Base-by-base conservation (phyloP, 768 basidiomycete species). In the Collybia nuda region DNA sequence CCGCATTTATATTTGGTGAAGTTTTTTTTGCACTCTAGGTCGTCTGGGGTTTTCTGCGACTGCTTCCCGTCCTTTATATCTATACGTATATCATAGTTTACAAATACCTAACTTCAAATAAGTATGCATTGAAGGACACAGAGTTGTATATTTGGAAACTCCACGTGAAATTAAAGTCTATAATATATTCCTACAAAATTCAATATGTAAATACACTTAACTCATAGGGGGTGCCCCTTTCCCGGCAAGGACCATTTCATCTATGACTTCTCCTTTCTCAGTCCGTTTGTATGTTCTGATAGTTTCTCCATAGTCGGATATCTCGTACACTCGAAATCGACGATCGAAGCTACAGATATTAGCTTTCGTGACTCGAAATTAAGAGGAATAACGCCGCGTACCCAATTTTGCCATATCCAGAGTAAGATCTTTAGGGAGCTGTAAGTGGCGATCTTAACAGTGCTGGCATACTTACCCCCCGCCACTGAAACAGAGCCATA, bases 401-500 rank as follows among this genome's bases (percentile, higher is more conserved):
- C 85, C 90, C 92, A 47, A 88, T 61, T 64, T 80, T 86, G 15
- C 90, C 80, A 56, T 93, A 94, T 29, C 85, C 91, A 28, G 88
- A 86, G 63, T 90, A 93, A 5, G 90, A 91, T 5, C 86, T 88
- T 51, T 7, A 48, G 26, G 40, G 3, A n/a, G 3, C 15, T 22
- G 22, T 18, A 40, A 24, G 21, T 6, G 37, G 44, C 21, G 47
- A 36, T 12, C 42, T 32, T 32, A 46, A 24, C 21, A 7, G 48
- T 17, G 29, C 18, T 37, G 40, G 21, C 24, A 49, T 3, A 72
- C 82, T 66, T 60, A 87, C 79, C 88, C 86, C 65, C 90, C 90
- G 36, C 91, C 91, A 6, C 88, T 88, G 62, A 95, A 95, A 67
- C 94, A 97, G 54, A 86, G 70, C 95, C 96, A 98, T 12, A 98